A percentile compares a stretch with the other conserved stretches of the same genome.
Evolutionary conservation across 345 rosid species (phyloP).

Genomic region (Pistacia atlantica): DNA sequence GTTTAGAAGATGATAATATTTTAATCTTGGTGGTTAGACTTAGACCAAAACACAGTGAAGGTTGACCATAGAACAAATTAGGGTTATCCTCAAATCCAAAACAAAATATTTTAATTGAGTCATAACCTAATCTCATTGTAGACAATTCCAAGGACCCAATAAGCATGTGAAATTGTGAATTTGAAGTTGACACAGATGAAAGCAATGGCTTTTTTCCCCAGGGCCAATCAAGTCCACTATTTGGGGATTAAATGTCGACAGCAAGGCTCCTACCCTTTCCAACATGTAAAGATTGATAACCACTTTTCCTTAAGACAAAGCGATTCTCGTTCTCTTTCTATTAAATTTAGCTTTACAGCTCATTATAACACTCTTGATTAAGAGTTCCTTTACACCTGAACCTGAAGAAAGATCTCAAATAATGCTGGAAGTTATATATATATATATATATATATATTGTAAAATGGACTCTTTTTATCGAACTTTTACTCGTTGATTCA

Average conservation of each 20-base stretch:
- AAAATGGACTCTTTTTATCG: too few relatives aligned
- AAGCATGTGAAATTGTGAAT: background rate
- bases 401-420: background rate
- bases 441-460: too few relatives aligned
- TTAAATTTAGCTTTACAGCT: constrained; percentile 19
- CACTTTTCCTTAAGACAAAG: constrained; percentile 8
- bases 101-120: background rate
- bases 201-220: background rate
- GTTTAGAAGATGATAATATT: background rate
- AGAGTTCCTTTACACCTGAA: background rate
- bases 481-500: too few relatives aligned
- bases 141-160: constrained; percentile 2
- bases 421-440: too few relatives aligned
- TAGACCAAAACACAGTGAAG: background rate
- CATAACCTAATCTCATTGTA: background rate
- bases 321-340: background rate
- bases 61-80: background rate
- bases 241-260: background rate
- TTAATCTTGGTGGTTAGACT: background rate
- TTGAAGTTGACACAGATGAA: background rate
- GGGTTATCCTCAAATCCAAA: background rate
- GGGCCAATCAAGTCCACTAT: background rate
- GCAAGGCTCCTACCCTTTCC: constrained; percentile 25
- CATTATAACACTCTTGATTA: background rate
- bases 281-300: constrained; percentile 29